Evolutionary conservation across 371 early-diverging fungal genomes (phyloP).

Genomic region (Funneliformis caledonium): DNA sequence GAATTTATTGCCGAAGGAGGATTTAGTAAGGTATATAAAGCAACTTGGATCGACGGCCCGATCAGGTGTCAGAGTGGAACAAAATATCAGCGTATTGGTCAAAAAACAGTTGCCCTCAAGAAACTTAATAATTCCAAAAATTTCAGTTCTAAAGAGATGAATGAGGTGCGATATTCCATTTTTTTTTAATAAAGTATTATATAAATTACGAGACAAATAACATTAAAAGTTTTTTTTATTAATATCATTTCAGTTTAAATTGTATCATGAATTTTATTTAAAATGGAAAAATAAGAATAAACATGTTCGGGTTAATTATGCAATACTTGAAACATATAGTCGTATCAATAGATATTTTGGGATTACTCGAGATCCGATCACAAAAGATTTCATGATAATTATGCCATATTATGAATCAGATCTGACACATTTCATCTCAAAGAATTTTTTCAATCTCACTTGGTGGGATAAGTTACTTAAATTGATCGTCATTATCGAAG

Average conservation of each 20-base stretch:
- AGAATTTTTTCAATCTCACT: neutral
- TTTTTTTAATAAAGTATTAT: neutral
- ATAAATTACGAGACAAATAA: neutral
- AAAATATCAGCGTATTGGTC: too few species aligned
- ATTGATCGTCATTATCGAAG: neutral
- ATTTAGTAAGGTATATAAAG: conserved; percentile 16
- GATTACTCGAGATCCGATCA: neutral
- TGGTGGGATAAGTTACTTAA: neutral
- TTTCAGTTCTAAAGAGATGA: neutral
- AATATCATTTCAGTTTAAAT: neutral
- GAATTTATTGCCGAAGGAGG: neutral
- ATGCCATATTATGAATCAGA: neutral
- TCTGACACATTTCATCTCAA: neutral
- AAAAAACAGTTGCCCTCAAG: neutral
- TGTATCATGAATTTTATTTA: neutral
- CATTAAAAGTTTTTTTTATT: neutral
- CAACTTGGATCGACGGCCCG: neutral
- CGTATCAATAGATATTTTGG: neutral
- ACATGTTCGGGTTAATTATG: neutral
- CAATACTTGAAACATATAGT: neutral
- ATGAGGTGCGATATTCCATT: neutral
- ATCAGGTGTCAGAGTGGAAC: neutral
- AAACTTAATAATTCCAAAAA: neutral
- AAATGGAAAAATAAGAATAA: neutral
- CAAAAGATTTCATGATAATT: neutral